Conservation (phyloP, 2,329 filamentous ascomycete species). For the Exophiala xenobiotica region DNA sequence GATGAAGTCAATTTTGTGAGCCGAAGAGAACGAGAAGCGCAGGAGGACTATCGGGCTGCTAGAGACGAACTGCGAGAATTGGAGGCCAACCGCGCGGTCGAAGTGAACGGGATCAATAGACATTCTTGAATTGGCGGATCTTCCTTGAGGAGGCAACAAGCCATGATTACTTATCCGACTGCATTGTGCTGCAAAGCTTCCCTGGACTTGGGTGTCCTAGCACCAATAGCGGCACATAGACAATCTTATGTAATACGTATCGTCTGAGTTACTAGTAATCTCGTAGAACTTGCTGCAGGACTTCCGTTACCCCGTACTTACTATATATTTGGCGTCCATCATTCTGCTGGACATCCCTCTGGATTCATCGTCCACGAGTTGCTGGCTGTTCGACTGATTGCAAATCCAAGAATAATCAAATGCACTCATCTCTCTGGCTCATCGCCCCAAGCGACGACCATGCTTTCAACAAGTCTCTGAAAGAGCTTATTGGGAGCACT, state of each 20-base stretch:
- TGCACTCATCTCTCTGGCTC: constrained; percentile 20
- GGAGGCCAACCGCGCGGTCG: constrained; percentile 15
- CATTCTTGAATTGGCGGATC: constrained; percentile 6
- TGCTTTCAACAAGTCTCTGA: constrained; percentile 19
- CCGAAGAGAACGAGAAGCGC: constrained; percentile 81
- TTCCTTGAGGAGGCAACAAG: background rate
- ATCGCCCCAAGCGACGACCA: constrained; percentile 17
- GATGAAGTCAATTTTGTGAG: constrained; percentile 82
- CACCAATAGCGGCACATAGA: too few species aligned
- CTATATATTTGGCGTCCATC: too few species aligned
- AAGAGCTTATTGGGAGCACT: constrained; percentile 18
- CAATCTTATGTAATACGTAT: too few species aligned
- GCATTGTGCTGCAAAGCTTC: too few species aligned
- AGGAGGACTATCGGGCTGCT: constrained; percentile 75
- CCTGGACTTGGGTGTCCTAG: too few species aligned
- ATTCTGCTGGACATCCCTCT: too few species aligned
- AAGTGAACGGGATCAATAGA: constrained; percentile 11
- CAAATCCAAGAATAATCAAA: background rate
- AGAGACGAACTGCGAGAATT: constrained; percentile 75
- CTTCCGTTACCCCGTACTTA: too few species aligned
- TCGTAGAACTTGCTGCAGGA: too few species aligned
- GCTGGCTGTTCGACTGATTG: too few species aligned
- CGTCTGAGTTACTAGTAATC: too few species aligned
- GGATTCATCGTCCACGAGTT: too few species aligned
- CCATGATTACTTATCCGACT: background rate